These are phyloP conservation scores for Penicillium pulvis DNA, from an alignment of 495 filamentous ascomycete species.

Conservation along the genomic window DNA sequence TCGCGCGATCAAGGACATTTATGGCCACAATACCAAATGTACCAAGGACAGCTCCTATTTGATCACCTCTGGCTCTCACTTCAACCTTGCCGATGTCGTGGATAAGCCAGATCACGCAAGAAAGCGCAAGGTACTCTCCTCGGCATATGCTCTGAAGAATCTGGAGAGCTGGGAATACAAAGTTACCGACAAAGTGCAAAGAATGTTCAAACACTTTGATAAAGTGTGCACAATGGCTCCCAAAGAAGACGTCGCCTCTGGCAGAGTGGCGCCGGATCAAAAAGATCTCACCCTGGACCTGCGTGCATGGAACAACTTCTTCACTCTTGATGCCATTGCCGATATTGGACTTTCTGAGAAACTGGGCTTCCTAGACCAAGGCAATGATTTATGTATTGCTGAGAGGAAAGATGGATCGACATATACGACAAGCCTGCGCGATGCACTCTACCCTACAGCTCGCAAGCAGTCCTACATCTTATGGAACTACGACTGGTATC, in stretches of 20 bases:
- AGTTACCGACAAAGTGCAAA: constrained; percentile 52
- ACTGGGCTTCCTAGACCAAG: constrained; percentile 54
- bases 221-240: constrained; percentile 30
- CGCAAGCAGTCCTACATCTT: constrained; percentile 43
- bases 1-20: constrained; percentile 57
- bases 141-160: constrained; percentile 57
- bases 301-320: constrained; percentile 46
- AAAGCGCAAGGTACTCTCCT: constrained; percentile 54
- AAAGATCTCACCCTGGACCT: constrained; percentile 42
- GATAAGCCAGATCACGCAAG: constrained; percentile 49
- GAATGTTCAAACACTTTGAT: constrained; percentile 46
- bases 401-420: constrained; percentile 45
- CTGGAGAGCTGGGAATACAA: constrained; percentile 58
- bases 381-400: constrained; percentile 42
- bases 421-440: constrained; percentile 42
- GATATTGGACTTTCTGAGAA: constrained; percentile 54
- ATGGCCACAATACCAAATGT: constrained; percentile 54
- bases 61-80: constrained; percentile 41
- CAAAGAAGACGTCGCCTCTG: constrained; percentile 24
- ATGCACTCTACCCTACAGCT: constrained; percentile 50
- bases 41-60: constrained; percentile 52
- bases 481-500: constrained; percentile 54
- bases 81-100: constrained; percentile 49
- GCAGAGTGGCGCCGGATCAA: constrained; percentile 26
- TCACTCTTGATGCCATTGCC: constrained; percentile 54